phyloP scores from a whole-genome alignment of 768 basidiomycete genomes.

The Cystobasidium onofrii region DNA sequence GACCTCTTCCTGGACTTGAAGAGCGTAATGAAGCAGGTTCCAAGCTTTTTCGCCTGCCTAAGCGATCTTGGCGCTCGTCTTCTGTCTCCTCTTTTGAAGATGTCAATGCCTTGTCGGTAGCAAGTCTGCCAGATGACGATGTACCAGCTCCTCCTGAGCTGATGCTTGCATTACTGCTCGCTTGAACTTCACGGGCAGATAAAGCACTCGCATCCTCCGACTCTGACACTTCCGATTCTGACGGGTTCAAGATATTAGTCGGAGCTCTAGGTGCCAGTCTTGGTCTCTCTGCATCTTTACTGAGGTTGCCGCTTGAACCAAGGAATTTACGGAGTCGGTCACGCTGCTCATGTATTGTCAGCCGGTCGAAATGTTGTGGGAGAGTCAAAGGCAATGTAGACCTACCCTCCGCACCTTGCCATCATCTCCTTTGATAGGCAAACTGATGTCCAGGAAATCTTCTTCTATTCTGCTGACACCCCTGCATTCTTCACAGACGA shows the following conservation, averaged over 20 bases:
- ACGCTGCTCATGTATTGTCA: too few species aligned
- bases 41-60: constrained; percentile 35
- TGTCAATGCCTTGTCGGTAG: neutral
- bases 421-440: constrained; percentile 77
- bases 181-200: neutral
- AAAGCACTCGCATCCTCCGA: neutral
- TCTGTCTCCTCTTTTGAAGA: neutral
- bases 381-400: neutral
- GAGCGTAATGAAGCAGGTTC: constrained; percentile 36
- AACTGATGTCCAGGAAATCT: constrained; percentile 85
- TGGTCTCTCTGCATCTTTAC: constrained; percentile 5
- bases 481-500: constrained; percentile 91
- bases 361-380: too few species aligned
- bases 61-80: neutral
- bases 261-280: constrained; percentile 21
- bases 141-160: neutral
- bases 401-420: constrained; percentile 50
- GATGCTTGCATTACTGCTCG: neutral
- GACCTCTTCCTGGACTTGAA: neutral
- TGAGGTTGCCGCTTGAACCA: neutral
- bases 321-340: constrained; percentile 27
- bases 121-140: neutral
- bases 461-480: constrained; percentile 59
- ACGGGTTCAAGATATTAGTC: constrained; percentile 5
- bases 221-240: constrained; percentile 17